Evolutionary conservation across 768 basidiomycete species (phyloP).

Genomic region (Coprinopsis sp.): DNA sequence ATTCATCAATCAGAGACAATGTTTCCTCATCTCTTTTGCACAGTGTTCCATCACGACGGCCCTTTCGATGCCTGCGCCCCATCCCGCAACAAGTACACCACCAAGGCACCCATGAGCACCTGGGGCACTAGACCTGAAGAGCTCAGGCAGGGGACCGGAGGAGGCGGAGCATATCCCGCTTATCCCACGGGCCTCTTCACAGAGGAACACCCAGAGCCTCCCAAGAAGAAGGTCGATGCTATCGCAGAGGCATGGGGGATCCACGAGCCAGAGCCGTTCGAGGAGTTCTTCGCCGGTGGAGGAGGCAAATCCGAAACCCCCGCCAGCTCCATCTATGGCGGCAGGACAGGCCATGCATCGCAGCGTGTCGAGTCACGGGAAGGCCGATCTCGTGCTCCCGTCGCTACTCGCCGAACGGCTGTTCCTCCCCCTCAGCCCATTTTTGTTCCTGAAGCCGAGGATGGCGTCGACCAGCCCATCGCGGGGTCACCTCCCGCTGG

Average conservation of each 20-base stretch:
- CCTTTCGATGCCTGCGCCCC: slow-evolving; percentile 91
- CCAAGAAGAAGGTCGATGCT: slow-evolving; percentile 84
- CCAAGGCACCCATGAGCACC: slow-evolving; percentile 79
- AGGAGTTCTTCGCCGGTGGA: slow-evolving; percentile 84
- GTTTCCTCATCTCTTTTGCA: slow-evolving; percentile 16
- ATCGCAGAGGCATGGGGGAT: slow-evolving; percentile 93
- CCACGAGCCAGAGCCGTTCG: slow-evolving; percentile 86
- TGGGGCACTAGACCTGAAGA: slow-evolving; percentile 50
- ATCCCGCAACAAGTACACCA: slow-evolving; percentile 77
- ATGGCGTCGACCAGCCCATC: slow-evolving; percentile 32
- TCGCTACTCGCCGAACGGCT: slow-evolving; percentile 43
- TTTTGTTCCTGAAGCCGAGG: slow-evolving; percentile 54
- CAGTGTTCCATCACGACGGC: slow-evolving; percentile 91
- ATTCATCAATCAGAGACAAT: slow-evolving; percentile 4
- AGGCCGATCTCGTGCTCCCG: slow-evolving; percentile 31
- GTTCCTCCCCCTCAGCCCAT: slow-evolving; percentile 85
- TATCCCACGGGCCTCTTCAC: slow-evolving; percentile 44
- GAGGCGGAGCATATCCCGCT: slow-evolving; percentile 49
- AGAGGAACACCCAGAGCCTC: slow-evolving; percentile 50
- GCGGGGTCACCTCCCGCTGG: slow-evolving; percentile 36
- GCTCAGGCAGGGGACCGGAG: slow-evolving; percentile 27
- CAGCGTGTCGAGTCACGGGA: slow-evolving; percentile 24
- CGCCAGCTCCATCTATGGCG: slow-evolving; percentile 66
- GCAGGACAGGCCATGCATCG: slow-evolving; percentile 43
- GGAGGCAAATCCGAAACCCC: slow-evolving; percentile 58